phyloP scores from a whole-genome alignment of 2,329 filamentous ascomycete species.

The Coniochaeta prunicola region DNA sequence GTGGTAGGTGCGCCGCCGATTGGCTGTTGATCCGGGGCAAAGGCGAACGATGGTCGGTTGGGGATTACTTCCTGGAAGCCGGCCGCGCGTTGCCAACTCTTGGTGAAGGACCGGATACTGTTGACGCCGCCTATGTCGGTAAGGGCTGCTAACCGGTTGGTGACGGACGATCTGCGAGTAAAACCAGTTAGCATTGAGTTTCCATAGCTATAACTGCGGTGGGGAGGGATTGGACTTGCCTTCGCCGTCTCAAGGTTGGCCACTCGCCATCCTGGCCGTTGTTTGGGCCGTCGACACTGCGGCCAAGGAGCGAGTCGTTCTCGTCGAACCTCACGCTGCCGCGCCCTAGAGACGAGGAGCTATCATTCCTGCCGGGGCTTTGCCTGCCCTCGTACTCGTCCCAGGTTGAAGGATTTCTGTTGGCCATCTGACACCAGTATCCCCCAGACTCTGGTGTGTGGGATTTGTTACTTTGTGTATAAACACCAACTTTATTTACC shows the following conservation, averaged over 20 bases:
- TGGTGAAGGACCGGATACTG: conserved; percentile 87
- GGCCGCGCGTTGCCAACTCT: conserved; percentile 86
- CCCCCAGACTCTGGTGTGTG: background rate
- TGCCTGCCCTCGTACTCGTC: conserved; percentile 37
- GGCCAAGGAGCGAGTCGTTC: conserved; percentile 36
- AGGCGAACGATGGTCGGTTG: conserved; percentile 66
- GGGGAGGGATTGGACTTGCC: conserved; percentile 18
- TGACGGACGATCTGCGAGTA: conserved; percentile 49
- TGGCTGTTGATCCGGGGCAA: conserved; percentile 47
- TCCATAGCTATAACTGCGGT: background rate
- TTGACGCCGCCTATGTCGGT: conserved; percentile 82
- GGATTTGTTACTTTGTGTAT: background rate
- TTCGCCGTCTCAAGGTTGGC: conserved; percentile 24
- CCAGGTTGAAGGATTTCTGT: conserved; percentile 34
- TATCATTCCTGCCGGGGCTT: conserved; percentile 31
- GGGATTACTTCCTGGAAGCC: conserved; percentile 84
- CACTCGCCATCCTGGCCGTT: conserved; percentile 23
- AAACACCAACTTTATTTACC: background rate
- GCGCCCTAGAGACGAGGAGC: conserved; percentile 30
- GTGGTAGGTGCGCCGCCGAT: conserved; percentile 24
- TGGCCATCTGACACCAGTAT: conserved; percentile 11
- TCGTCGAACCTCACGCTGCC: conserved; percentile 33
- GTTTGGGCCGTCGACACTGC: conserved; percentile 18
- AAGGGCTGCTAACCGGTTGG: conserved; percentile 47
- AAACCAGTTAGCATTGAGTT: background rate